Base-by-base conservation (phyloP, 768 basidiomycete species). In the Exsudoporus frostii region DNA sequence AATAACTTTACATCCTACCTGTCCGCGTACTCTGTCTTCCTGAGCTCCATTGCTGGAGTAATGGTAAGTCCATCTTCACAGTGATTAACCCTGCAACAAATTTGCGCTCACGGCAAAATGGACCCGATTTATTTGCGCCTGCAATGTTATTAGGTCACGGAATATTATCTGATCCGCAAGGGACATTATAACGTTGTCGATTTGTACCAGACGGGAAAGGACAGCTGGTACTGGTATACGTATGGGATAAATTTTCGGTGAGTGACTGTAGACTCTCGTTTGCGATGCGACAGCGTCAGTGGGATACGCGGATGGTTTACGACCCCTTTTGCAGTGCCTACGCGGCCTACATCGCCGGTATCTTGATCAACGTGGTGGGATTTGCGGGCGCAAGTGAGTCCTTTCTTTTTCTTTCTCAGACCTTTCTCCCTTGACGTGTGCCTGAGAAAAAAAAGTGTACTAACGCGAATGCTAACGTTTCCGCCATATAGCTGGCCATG, bases 1-100 rank as follows among this genome's bases (percentile, higher is more conserved):
- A 90, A 84, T 64, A 79, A 74, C 55, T 92, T 92, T 70, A 85
- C 87, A 5, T 86, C 86, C 30, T 92, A 92, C 68, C 80, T 92
- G 24, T 87, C 86, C 4, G 86, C 88, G 3, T 92, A 90, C 68
- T 85, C 85, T 11, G 89, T 89, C 50, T 92, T 87, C 75, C 73
- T 89, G 41, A 86, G 85, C 45, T 90, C 88, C 24, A 87, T 93
- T 61, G 85, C 84, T 29, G 87, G 88, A 10, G 88, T 90, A 19
- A 89, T 90, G 85, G 84, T 85, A 44, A 24, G 76, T 61, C 14
- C 22, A 9, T 27, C 3, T 32, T 29, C 8, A 24, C 14, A n/a
- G n/a, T 3, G 14, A 13, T 39, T 3, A 19, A 37, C 33, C 40
- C 11, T 30, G 14, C 7, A 9, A n/a, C n/a, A n/a, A n/a, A 46